Base-by-base conservation (phyloP, 1,284 basidiomycete species). In the Omphalotus olearius region DNA sequence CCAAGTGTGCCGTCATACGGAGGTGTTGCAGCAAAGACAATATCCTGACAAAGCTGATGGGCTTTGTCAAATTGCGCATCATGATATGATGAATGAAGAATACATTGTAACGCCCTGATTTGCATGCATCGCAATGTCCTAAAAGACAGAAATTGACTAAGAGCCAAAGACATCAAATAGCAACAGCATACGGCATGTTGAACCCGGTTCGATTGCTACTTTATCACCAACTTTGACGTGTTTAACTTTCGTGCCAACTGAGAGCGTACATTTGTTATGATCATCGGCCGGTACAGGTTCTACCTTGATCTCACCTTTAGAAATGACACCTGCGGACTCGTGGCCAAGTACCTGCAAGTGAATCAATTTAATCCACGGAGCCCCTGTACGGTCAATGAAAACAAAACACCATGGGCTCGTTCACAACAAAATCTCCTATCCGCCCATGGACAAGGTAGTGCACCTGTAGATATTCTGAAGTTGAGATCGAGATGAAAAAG, bases 1-100 rank as follows among this genome's bases (percentile, higher is more conserved):
- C 78, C 79, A 11, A 96, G 78, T 13, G 93, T 95, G 43, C 93
- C 93, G 62, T 95, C 91, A 64, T 88, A 82, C 0, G 93, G 92
- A 47, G 93, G 93, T 9, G 93, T 94, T 2, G 93, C 92, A 23
- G 91, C 91, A 64, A 95, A 93, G 50, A 80, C 71, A 60, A 94
- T 83, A 52, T 91, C 74, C 1, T 84, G 76, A 67, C 91, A 93
- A 44, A 91, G 76, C 85, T 82, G 56, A 43, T 16, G 33, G 30
- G 51, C 35, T 40, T 53, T 44, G 51, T 44, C 13, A 33, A 33
- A 33, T 2, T 9, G 30, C 13, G 30, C 9, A 50, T 26, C 40
- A 41, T 6, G n/a, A 45, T 49, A 45, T 40, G 40, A 45, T 50
- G 26, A 33, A 45, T 43, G 40, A 45, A 18, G 63, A 69, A 51